A percentile compares a stretch with the other conserved stretches of the same genome.
phyloP scores from a whole-genome alignment of 2,329 filamentous ascomycete species.

The Hymenoscyphus occultus region DNA sequence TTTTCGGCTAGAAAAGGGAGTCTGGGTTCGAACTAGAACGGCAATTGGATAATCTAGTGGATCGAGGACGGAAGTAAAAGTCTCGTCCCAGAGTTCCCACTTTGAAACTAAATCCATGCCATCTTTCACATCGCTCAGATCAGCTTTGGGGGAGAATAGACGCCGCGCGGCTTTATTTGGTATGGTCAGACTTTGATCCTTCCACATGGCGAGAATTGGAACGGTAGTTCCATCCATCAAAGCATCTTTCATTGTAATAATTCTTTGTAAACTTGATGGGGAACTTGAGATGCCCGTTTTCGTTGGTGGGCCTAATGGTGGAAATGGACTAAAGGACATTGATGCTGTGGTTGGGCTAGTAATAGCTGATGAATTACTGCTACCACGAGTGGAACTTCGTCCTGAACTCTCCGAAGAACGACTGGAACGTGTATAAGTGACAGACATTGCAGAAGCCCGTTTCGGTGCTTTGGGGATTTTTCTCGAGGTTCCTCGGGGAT shows the following conservation, averaged over 20 bases:
- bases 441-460: constrained; percentile 14
- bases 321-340: constrained; percentile 58
- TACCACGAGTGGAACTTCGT: constrained; percentile 26
- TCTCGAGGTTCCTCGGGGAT: constrained; percentile 21
- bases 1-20: constrained; percentile 55
- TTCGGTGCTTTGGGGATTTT: constrained; percentile 19
- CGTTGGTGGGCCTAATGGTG: constrained; percentile 63
- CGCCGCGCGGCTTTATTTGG: constrained; percentile 59
- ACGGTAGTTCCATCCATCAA: constrained; percentile 72
- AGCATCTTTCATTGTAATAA: constrained; percentile 72
- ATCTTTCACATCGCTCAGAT: constrained; percentile 41
- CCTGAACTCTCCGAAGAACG: constrained; percentile 32
- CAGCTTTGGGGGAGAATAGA: constrained; percentile 46
- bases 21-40: constrained; percentile 58
- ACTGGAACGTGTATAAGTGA: constrained; percentile 26
- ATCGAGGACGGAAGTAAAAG: constrained; percentile 58
- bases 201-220: constrained; percentile 78
- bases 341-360: constrained; percentile 51
- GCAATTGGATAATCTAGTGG: constrained; percentile 65
- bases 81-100: constrained; percentile 62
- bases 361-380: constrained; percentile 39
- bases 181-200: constrained; percentile 70
- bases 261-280: constrained; percentile 69
- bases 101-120: constrained; percentile 56
- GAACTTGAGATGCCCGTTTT: constrained; percentile 52